phyloP scores from a whole-genome alignment of 192 early-diverging fungal genomes.

The Backusella liffmaniae region DNA sequence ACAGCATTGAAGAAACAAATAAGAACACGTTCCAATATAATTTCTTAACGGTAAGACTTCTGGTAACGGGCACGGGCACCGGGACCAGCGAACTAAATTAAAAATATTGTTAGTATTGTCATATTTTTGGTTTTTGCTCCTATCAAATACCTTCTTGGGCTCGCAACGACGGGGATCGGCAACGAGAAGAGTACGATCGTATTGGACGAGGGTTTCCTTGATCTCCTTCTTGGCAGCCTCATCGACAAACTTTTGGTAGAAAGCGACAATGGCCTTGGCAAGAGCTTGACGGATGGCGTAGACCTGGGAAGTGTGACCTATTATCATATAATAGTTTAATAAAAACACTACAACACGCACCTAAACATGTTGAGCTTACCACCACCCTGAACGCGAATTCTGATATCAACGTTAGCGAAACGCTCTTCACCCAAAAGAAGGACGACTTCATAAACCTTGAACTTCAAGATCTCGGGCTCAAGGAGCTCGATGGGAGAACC shows the following conservation, averaged over 20 bases:
- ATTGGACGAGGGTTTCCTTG: slow-evolving; percentile 85
- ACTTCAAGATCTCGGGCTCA: slow-evolving; percentile 95
- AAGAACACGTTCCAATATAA: slow-evolving; percentile 2
- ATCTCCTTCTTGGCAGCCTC: slow-evolving; percentile 99
- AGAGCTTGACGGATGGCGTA: slow-evolving; percentile 99
- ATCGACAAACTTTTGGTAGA: slow-evolving; percentile 99
- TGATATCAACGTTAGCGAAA: slow-evolving; percentile 96
- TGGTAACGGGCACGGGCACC: not conserved
- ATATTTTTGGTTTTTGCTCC: not conserved
- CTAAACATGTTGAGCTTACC: slow-evolving; percentile 33
- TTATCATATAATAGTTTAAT: not conserved
- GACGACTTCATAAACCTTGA: slow-evolving; percentile 99
- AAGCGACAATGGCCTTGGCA: slow-evolving; percentile 99
- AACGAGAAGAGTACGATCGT: slow-evolving; percentile 98
- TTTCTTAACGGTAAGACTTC: slow-evolving; percentile 1
- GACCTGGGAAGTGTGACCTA: slow-evolving; percentile 90
- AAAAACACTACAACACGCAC: not conserved
- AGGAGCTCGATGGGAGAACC: slow-evolving; percentile 94
- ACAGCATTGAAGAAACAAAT: not conserved
- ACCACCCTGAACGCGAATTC: slow-evolving; percentile 96
- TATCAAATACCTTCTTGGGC: slow-evolving; percentile 81
- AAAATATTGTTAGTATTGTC: not conserved
- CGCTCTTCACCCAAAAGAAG: slow-evolving; percentile 94
- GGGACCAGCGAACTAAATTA: not conserved
- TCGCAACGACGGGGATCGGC: slow-evolving; percentile 99